Percentiles rank a stretch among this genome's conserved stretches.
phyloP scores from a whole-genome alignment of 2,329 filamentous ascomycete genomes.

The Aspergillus sp. region DNA sequence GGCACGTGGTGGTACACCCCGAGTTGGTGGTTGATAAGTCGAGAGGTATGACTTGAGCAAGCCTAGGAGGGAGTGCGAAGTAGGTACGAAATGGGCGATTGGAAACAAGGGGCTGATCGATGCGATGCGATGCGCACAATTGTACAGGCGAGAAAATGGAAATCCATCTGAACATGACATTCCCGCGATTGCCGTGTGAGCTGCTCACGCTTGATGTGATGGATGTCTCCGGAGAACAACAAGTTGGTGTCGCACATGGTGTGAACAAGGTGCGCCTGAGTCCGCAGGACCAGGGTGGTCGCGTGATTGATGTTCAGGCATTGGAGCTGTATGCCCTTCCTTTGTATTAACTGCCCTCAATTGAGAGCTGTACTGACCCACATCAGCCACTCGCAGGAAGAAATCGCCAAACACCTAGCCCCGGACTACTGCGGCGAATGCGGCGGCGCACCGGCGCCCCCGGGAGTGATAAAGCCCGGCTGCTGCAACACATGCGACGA shows the following conservation, averaged over 20 bases:
- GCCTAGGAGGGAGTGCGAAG: too few relatives aligned
- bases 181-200: constrained; percentile 88
- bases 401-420: constrained; percentile 68
- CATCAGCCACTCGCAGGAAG: constrained; percentile 57
- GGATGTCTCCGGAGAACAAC: constrained; percentile 96
- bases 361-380: background rate
- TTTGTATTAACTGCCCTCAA: background rate
- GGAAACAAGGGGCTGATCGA: constrained; percentile 3
- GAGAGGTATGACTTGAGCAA: constrained; percentile 53
- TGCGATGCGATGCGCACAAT: constrained; percentile 8
- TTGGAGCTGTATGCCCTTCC: constrained; percentile 53
- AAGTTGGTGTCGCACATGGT: constrained; percentile 87
- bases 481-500: constrained; percentile 98
- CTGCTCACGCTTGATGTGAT: constrained; percentile 95
- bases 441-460: constrained; percentile 72
- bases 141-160: constrained; percentile 87
- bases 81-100: too few relatives aligned
- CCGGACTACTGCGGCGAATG: constrained; percentile 89
- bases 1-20: constrained; percentile 74
- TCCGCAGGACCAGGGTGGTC: constrained; percentile 64
- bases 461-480: constrained; percentile 64
- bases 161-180: constrained; percentile 95
- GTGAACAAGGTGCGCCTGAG: constrained; percentile 81
- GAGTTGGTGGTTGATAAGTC: constrained; percentile 96
- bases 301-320: constrained; percentile 61